phyloP scores from a whole-genome alignment of 352 stramenopile genomes.

The Globisporangium cederbergense region DNA sequence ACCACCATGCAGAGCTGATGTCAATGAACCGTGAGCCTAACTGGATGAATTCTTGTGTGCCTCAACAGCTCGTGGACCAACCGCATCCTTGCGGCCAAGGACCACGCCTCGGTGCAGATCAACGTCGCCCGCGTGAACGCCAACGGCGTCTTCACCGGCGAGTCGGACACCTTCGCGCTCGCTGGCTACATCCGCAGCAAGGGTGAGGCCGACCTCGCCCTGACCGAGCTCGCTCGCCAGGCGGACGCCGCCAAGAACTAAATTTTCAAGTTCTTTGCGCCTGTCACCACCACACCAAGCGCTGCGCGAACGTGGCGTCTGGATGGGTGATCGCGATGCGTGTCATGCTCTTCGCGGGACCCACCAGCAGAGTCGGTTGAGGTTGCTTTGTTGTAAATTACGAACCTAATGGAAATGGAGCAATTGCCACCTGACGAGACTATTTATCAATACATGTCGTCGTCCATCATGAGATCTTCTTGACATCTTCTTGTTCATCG shows the following conservation, averaged over 20 bases:
- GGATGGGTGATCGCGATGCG: neutral
- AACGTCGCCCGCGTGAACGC: conserved; percentile 97
- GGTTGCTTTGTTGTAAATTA: conserved; percentile 16
- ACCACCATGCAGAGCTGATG: neutral
- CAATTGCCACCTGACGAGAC: conserved; percentile 11
- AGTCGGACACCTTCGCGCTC: conserved; percentile 94
- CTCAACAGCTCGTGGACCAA: conserved; percentile 95
- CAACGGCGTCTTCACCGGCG: conserved; percentile 95
- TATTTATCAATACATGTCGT: conserved; percentile 17
- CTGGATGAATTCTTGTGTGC: conserved; percentile 1
- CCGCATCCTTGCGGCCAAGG: conserved; percentile 97
- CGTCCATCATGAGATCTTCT: neutral
- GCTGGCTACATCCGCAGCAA: conserved; percentile 97
- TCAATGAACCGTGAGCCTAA: neutral
- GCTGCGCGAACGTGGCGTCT: neutral
- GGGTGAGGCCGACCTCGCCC: conserved; percentile 92
- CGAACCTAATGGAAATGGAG: conserved; percentile 16
- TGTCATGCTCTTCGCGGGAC: neutral
- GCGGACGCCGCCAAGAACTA: conserved; percentile 83
- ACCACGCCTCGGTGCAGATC: conserved; percentile 97
- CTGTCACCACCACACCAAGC: neutral
- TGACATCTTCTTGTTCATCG: neutral
- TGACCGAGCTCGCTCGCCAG: conserved; percentile 81
- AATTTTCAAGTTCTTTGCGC: conserved; percentile 13
- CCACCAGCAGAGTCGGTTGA: conserved; percentile 18